Percentiles rank a stretch among this genome's conserved stretches.
phyloP scores from a whole-genome alignment of 2,329 filamentous ascomycete genomes.

The Amesomyces nigricolor region DNA sequence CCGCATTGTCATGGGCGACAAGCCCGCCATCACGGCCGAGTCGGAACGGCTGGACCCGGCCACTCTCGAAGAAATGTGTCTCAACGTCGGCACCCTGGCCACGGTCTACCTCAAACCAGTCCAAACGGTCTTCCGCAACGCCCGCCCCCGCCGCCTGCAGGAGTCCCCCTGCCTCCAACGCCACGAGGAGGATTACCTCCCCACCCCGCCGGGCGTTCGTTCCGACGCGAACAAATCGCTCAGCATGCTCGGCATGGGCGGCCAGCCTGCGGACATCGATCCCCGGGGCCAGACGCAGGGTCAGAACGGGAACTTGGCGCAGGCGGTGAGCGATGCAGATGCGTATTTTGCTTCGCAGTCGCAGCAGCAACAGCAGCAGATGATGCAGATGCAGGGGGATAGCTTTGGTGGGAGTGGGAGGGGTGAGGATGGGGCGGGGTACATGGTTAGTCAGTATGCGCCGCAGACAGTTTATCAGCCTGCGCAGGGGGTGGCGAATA shows the following conservation, averaged over 20 bases:
- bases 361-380: slow-evolving; percentile 63
- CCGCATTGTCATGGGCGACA: slow-evolving; percentile 91
- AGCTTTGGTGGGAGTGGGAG: slow-evolving; percentile 57
- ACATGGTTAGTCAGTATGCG: slow-evolving; percentile 77
- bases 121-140: slow-evolving; percentile 90
- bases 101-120: slow-evolving; percentile 98
- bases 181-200: slow-evolving; percentile 42
- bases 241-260: slow-evolving; percentile 51
- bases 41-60: slow-evolving; percentile 86
- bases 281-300: slow-evolving; percentile 33
- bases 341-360: slow-evolving; percentile 80
- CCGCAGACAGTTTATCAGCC: slow-evolving; percentile 71
- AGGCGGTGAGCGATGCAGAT: slow-evolving; percentile 79
- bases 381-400: slow-evolving; percentile 60
- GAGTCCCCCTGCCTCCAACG: slow-evolving; percentile 84
- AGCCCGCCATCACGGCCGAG: slow-evolving; percentile 92
- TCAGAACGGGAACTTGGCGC: slow-evolving; percentile 48
- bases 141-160: slow-evolving; percentile 69
- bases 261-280: slow-evolving; percentile 47
- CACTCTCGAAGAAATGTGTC: slow-evolving; percentile 93
- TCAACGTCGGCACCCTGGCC: slow-evolving; percentile 91
- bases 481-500: slow-evolving; percentile 56
- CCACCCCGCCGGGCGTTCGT: slow-evolving; percentile 33
- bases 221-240: slow-evolving; percentile 54
- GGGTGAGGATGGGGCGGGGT: slow-evolving; percentile 37